A percentile compares a stretch with the other conserved stretches of the same genome.
phyloP scores from a whole-genome alignment of 108 stramenopile genomes.

The Nitzschia inconspicua region DNA sequence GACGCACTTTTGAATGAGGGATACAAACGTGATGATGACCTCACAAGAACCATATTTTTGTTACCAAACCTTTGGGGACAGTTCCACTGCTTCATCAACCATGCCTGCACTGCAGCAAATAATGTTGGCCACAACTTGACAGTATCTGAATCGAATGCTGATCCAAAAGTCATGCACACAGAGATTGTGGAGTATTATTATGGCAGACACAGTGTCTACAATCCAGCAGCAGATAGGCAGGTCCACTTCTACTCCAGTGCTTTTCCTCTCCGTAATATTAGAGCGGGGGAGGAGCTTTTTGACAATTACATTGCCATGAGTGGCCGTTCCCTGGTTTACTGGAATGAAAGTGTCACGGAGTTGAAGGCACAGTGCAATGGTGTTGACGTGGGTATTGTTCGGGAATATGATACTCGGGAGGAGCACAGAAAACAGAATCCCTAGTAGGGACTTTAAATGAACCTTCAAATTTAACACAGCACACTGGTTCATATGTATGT shows the following conservation, averaged over 20 bases:
- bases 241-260: neutral
- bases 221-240: conserved; percentile 20
- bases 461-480: no score
- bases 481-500: no score
- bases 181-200: conserved; percentile 4
- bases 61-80: neutral
- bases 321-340: neutral
- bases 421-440: no score
- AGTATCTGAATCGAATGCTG: neutral
- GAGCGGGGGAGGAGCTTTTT: conserved; percentile 24
- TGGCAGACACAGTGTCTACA: conserved; percentile 9
- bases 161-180: conserved; percentile 2
- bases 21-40: no score
- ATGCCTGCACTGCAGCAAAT: conserved; percentile 6
- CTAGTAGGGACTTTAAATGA: no score
- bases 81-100: conserved; percentile 8
- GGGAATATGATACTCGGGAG: neutral
- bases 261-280: conserved; percentile 7
- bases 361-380: conserved; percentile 8
- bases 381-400: neutral
- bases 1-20: no score
- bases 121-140: conserved; percentile 8
- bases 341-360: conserved; percentile 4
- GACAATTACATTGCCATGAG: conserved; percentile 17
- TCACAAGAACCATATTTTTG: conserved; percentile 5